phyloP scores from a whole-genome alignment of 306 rosid species.

The Cucurbita argyrosperma region DNA sequence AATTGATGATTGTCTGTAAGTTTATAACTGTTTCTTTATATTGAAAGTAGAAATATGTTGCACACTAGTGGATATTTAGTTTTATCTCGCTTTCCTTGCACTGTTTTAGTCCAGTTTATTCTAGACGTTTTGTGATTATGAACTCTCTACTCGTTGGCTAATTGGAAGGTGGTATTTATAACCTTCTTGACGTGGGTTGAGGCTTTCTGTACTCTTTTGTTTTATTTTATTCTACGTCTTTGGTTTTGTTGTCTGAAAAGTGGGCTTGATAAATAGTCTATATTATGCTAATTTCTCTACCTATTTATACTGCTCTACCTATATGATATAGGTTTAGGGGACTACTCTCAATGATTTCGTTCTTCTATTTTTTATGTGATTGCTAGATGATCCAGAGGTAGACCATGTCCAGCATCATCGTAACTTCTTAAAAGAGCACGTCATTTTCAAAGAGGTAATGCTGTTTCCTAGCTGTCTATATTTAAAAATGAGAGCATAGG shows the following conservation, averaged over 20 bases:
- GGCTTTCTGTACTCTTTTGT: not conserved
- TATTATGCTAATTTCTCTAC: not conserved
- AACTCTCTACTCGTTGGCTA: not conserved
- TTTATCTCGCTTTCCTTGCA: not conserved
- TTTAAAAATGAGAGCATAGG: not conserved
- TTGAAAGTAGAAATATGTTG: not conserved
- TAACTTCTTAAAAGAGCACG: conserved; percentile 68
- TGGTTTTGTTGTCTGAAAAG: not conserved
- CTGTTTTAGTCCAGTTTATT: not conserved
- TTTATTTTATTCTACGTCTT: not conserved
- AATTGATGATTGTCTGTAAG: not conserved
- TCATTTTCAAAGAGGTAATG: conserved; percentile 85
- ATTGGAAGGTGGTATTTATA: not conserved
- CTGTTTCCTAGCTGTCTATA: not conserved
- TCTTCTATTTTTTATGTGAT: conserved; percentile 6
- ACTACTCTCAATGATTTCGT: not conserved
- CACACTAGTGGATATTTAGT: not conserved
- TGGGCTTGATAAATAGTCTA: not conserved
- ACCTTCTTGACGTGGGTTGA: not conserved
- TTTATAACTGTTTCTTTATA: not conserved
- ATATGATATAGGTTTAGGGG: not conserved
- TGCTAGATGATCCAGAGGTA: conserved; percentile 82
- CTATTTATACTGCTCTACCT: not conserved
- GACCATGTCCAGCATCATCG: conserved; percentile 58
- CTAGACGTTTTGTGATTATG: not conserved